Evolutionary conservation across 768 basidiomycete genomes (phyloP).

Genomic region (Calocera viscosa): DNA sequence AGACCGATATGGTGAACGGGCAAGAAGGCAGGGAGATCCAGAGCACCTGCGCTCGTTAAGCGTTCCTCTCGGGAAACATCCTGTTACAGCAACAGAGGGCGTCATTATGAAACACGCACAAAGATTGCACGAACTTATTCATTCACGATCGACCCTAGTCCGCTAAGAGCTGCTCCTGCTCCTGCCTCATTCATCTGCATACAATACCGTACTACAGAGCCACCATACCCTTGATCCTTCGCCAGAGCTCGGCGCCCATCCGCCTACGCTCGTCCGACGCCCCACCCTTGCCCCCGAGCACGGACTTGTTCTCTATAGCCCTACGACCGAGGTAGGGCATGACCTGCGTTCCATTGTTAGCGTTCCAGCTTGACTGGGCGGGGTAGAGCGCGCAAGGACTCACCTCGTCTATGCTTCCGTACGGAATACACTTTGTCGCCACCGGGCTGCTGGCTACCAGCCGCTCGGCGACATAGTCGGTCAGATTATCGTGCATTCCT

Average conservation of each 20-base stretch:
- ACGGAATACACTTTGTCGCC: constrained; percentile 52
- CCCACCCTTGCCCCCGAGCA: constrained; percentile 48
- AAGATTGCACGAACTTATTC: no score
- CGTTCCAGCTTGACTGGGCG: constrained; percentile 3
- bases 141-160: not conserved
- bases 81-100: no score
- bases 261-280: constrained; percentile 49
- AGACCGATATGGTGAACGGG: no score
- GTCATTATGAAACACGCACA: no score
- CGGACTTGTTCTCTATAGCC: constrained; percentile 85
- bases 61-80: no score
- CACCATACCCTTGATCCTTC: constrained; percentile 19
- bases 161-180: not conserved
- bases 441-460: constrained; percentile 47
- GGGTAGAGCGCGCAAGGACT: not conserved
- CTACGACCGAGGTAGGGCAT: constrained; percentile 83
- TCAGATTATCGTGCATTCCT: constrained; percentile 83
- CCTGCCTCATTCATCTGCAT: no score
- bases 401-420: constrained; percentile 16
- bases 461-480: constrained; percentile 49
- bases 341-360: constrained; percentile 35
- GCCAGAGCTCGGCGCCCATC: constrained; percentile 44
- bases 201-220: not conserved
- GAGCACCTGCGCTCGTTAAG: no score
- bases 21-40: no score